These are phyloP conservation scores for Sphaerobolus stellatus DNA, from an alignment of 1,284 basidiomycete genomes.

Conservation along the genomic window DNA sequence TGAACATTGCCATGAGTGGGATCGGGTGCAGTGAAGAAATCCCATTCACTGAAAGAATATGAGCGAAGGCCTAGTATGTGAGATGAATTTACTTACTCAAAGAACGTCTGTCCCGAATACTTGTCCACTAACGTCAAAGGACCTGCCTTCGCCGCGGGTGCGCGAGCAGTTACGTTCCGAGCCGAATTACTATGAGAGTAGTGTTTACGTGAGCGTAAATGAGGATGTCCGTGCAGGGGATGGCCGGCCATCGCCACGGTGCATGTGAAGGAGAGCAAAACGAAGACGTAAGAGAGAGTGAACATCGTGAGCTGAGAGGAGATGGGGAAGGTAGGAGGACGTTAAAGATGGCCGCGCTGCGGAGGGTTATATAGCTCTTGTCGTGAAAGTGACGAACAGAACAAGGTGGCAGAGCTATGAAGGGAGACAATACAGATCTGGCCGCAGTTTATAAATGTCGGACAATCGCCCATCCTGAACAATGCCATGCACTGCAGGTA, in stretches of 20 bases:
- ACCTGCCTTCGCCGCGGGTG: slow-evolving; percentile 8
- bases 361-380: no score
- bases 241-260: slow-evolving; percentile 12
- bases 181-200: not conserved
- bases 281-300: no score
- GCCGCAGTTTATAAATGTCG: no score
- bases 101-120: slow-evolving; percentile 40
- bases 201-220: slow-evolving; percentile 8
- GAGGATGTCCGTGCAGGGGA: not conserved
- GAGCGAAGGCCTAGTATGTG: not conserved
- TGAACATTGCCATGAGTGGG: slow-evolving; percentile 67
- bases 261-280: no score
- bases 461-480: no score
- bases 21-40: slow-evolving; percentile 60
- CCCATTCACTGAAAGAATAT: slow-evolving; percentile 47
- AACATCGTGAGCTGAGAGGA: no score
- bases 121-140: slow-evolving; percentile 33
- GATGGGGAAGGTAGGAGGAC: no score
- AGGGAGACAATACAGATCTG: no score
- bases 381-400: no score
- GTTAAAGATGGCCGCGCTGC: no score
- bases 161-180: slow-evolving; percentile 2
- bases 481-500: no score
- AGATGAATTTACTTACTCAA: slow-evolving; percentile 27
- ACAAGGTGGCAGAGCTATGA: no score